Base-by-base conservation (phyloP, 306 rosid genomes). In the Sicyos edulis region DNA sequence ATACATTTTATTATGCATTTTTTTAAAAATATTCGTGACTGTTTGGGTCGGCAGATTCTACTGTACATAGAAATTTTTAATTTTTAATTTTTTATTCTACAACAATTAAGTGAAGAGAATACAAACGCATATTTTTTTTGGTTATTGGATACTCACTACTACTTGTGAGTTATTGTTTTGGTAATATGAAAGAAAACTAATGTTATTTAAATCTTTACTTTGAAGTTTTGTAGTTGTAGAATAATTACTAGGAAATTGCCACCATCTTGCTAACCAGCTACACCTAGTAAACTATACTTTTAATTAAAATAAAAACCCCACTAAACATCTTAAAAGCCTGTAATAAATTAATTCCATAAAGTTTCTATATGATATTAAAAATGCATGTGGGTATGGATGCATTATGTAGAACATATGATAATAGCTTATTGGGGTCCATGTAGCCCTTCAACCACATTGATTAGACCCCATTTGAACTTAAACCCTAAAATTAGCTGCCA, bases 361-460 rank as follows among this genome's bases (percentile, higher is more conserved):
- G 20, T 10, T 40, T 34, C 19, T n/a, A 34, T 42, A 40, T 45
- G 56, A 13, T 49, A 68, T 20, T 67, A 68, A 68, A 21, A 68
- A 7, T 22, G 56, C 72, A 66, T 45, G 72, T 66, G 72, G 45
- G 19, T 45, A 21, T 45, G 72, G 37, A 8, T 67, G 3, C 72
- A 21, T 15, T 47, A 21, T 21, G 72, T 22, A 47, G 54, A 67
- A 47, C 72, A 67, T 47, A 67, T 67, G 56, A 47, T 47, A 67
- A 47, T 49, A 14, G 72, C 72, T 68, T 2, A 68, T 68, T 68
- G 56, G 64, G 72, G 72, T 68, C 57, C 72, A 68, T 66, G 70
- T 63, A 63, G 70, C n/a, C 44, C 15, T 68, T 68, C 72, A 66
- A 66, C 55, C 55, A 66, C 19, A 66, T 12, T 49, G 57, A 24